Base-by-base conservation (phyloP, 768 basidiomycete species). In the Trametes meyenii region DNA sequence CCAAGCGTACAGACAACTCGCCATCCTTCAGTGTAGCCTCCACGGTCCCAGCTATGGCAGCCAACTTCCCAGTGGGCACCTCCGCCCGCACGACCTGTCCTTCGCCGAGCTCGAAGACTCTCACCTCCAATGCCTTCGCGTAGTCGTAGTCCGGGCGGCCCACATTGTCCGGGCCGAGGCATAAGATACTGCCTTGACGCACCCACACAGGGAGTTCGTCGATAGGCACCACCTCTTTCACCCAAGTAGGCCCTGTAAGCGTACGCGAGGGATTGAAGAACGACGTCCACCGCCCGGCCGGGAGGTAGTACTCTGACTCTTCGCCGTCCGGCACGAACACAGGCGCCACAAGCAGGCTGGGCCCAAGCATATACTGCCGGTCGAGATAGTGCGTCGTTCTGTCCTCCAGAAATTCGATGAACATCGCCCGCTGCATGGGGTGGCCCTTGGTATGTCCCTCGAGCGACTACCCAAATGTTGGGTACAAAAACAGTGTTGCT, bases 151-250 rank as follows among this genome's bases (percentile, higher is more conserved):
- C 88, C 5, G 88, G 87, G 1, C 80, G 77, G 24, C 77, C 77
- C 21, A 78, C 73, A 26, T 78, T 75, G 35, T 75, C 67, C 17
- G 86, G 83, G 5, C 87, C 86, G n/a, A 89, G 77, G 54, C 80
- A 74, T 19, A 90, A 71, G 19, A 89, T 78, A 16, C 79, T 81
- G 39, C 81, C 82, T 26, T 81, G 80, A 39, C 85, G 78, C 39
- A 89, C 82, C 82, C 83, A 90, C 29, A 90, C 83, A 16, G 87
- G 88, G 40, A 90, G 79, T 58, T 82, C 79, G 66, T 86, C 81
- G 40, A 88, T 72, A 24, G 85, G 81, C n/a, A 88, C 84, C 57
- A 81, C 74, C 65, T 86, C 84, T 53, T 80, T 80, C 61, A 89
- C 74, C 87, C 87, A 90, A 17, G 66, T 64, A 0, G 87, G 88